Percentiles rank a stretch among this genome's conserved stretches.
These are phyloP conservation scores for Trichoderma cornu-damae DNA, from an alignment of 2,329 filamentous ascomycete species.

Conservation along the genomic window DNA sequence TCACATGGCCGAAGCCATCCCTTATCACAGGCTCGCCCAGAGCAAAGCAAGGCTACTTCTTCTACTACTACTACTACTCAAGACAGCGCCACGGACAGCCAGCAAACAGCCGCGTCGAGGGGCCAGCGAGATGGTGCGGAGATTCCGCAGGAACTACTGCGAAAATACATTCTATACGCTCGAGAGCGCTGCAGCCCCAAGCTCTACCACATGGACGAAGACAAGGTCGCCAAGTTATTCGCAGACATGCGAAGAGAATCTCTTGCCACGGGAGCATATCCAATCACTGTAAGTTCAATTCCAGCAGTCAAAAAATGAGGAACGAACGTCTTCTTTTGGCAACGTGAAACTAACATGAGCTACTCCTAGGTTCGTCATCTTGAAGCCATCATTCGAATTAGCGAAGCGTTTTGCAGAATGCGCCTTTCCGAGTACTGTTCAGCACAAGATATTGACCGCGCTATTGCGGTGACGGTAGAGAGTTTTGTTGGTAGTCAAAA, in stretches of 20 bases:
- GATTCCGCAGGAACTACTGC: constrained; percentile 82
- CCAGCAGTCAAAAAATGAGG: no score
- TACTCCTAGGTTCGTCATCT: constrained; percentile 76
- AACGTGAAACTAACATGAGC: constrained; percentile 4
- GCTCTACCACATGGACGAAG: constrained; percentile 94
- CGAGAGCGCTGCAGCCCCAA: constrained; percentile 85
- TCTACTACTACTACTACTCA: no score
- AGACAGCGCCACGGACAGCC: constrained; percentile 43
- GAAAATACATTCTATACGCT: constrained; percentile 96
- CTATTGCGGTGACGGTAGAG: constrained; percentile 93
- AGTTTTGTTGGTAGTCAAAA: constrained; percentile 96
- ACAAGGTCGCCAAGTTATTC: constrained; percentile 91
- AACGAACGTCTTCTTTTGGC: no score
- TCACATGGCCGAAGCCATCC: constrained; percentile 90
- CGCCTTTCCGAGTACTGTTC: constrained; percentile 94
- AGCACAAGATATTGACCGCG: constrained; percentile 85
- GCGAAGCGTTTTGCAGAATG: constrained; percentile 95
- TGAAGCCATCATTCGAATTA: constrained; percentile 94
- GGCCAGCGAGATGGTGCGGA: constrained; percentile 52
- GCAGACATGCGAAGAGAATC: constrained; percentile 94
- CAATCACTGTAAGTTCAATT: constrained; percentile 74
- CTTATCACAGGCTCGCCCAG: constrained; percentile 43
- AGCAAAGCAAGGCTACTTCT: background rate
- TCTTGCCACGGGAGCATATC: constrained; percentile 89
- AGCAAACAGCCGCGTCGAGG: constrained; percentile 24